Evolutionary conservation across 1,139 yeast species (phyloP).

Genomic region (Pichia sp.): DNA sequence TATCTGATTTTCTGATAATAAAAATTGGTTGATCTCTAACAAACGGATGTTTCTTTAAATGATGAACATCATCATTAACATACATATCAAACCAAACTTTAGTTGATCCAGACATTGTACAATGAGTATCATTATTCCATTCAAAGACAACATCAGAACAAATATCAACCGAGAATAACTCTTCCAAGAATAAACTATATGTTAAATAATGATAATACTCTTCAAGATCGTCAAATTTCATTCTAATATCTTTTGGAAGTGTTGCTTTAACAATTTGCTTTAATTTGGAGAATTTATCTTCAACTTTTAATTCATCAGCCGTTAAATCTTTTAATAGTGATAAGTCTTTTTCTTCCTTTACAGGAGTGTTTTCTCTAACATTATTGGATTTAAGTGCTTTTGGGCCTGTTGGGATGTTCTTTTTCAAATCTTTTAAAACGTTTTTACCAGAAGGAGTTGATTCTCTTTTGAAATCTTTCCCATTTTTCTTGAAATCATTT

Average conservation of each 20-base stretch:
- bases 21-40: slow-evolving; percentile 42
- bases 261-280: slow-evolving; percentile 18
- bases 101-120: slow-evolving; percentile 29
- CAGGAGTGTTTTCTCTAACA: background rate
- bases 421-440: background rate
- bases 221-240: slow-evolving; percentile 43
- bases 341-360: background rate
- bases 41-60: slow-evolving; percentile 43
- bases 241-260: slow-evolving; percentile 32
- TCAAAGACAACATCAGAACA: slow-evolving; percentile 45
- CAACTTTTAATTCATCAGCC: slow-evolving; percentile 13
- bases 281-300: slow-evolving; percentile 13
- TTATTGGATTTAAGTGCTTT: background rate
- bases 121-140: slow-evolving; percentile 33
- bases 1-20: slow-evolving; percentile 30
- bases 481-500: background rate
- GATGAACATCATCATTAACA: slow-evolving; percentile 33
- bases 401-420: background rate
- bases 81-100: slow-evolving; percentile 21
- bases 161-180: slow-evolving; percentile 40
- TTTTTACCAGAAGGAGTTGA: background rate
- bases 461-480: background rate
- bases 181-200: slow-evolving; percentile 57
- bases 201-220: slow-evolving; percentile 57
- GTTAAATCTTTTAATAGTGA: background rate